A percentile compares a stretch with the other conserved stretches of the same genome.
Conservation (phyloP, 75 land plant genomes). For the Cryptomeria japonica region DNA sequence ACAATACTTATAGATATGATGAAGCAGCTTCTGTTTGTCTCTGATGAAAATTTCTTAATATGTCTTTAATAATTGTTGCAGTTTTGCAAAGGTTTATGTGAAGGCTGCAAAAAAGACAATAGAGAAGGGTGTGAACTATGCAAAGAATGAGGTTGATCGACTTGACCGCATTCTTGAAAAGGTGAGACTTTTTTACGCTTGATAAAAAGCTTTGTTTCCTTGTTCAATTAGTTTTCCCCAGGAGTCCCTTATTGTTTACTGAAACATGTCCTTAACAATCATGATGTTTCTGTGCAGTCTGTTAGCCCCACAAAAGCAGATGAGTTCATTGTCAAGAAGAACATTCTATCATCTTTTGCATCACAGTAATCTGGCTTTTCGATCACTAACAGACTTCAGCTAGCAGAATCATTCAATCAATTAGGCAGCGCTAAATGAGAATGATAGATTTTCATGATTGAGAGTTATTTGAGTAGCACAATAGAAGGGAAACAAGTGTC, state of each 20-base stretch:
- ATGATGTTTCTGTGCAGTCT: slow-evolving; percentile 46
- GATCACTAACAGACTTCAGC: background rate
- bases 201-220: background rate
- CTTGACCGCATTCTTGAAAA: slow-evolving; percentile 79
- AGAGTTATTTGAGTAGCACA: background rate
- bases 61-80: slow-evolving; percentile 20
- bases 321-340: slow-evolving; percentile 82
- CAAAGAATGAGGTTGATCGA: slow-evolving; percentile 78
- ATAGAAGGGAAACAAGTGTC: background rate
- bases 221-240: background rate
- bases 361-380: background rate
- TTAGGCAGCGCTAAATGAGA: background rate
- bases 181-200: slow-evolving; percentile 37
- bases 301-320: slow-evolving; percentile 77
- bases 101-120: slow-evolving; percentile 74
- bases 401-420: background rate
- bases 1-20: background rate
- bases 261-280: background rate
- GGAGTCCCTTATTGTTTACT: background rate
- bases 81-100: slow-evolving; percentile 75
- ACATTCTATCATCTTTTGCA: slow-evolving; percentile 67
- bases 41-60: background rate
- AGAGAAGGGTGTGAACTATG: slow-evolving; percentile 81
- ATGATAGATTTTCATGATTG: background rate
- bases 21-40: background rate